Base-by-base conservation (phyloP, 306 rosid genomes). In the Cicer bijugum region DNA sequence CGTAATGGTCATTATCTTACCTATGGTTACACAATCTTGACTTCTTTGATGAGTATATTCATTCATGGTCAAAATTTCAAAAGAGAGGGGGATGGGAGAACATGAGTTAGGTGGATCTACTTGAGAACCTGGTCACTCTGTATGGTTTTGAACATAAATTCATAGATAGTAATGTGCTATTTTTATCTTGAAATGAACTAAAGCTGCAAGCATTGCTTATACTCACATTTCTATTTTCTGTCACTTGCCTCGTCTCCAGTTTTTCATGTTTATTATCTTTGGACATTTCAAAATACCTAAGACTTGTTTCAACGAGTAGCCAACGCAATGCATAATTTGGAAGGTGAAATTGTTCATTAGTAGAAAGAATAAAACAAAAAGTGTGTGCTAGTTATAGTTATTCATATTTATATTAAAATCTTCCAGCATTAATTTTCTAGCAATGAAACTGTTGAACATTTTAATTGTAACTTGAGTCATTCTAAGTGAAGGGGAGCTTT, bases 1-100 rank as follows among this genome's bases (percentile, higher is more conserved):
- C 78, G 99, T 95, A 83, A 88, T 89, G 71, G 64, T 58, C 82
- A 39, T 70, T 59, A n/a, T 52, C 78, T 56, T 71, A n/a, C 40
- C 55, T 23, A 35, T 55, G 65, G 59, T 80, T 74, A 33, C 35
- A 15, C 66, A 48, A 39, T 76, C 75, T 80, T 72, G 66, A 67
- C 60, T 52, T 71, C 43, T 66, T 67, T n/a, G 0, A 55, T 33
- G 44, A 62, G 47, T 55, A 47, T 77, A 60, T 40, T 80, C 56
- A 60, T 40, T 80, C 56, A 63, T 73, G 47, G 62, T 69, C 39
- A 55, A 59, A 64, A 42, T 40, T 66, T 40, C 16, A 12, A 19
- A 72, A 20, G 16, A 19, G 44, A 9, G 23, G 39, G 33, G 14
- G 6, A 8, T 14, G 12, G 51, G 8, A 45, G 9, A 28, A 65